Base-by-base conservation (phyloP, 1,139 yeast species). In the Eremothecium sinecaudum region DNA sequence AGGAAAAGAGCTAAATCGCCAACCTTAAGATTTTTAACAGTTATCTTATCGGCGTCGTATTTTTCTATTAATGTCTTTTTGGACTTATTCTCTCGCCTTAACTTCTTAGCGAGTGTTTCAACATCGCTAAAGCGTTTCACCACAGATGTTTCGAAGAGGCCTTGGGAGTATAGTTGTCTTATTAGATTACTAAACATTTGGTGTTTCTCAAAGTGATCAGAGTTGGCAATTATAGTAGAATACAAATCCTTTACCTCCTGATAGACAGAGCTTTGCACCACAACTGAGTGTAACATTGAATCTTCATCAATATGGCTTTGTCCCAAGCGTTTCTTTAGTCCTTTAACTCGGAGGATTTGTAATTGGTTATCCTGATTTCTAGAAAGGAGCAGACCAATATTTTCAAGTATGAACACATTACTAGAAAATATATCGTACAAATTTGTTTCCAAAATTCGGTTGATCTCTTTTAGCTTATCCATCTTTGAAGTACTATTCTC, bases 101-200 rank as follows among this genome's bases (percentile, higher is more conserved):
- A 67, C 50, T 76, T 80, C 50, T 92, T 77, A 1, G 97, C 97
- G 46, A 86, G 67, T n/a, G 79, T 76, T 56, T 90, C 97, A 33
- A 87, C 93, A 52, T 87, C 97, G 40, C 73, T 73, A 51, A 90
- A 86, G 41, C 98, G 66, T 50, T 79, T 77, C 21, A 78, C 67
- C 2, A 86, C 76, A 1, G 86, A 77, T 32, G 70, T 69, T 33
- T 76, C 67, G 48, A 79, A 75, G 37, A 79, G 63, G 24, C 66
- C 69, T 24, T 42, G 38, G 3, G 36, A 42, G 25, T 48, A 53
- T 5, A 56, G 31, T 26, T 40, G 55, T 28, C 58, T 59, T 9
- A 65, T 56, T 18, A 36, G 31, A 9, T 28, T 24, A 28, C 47
- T 38, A 6, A 46, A 34, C 4, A 41, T 37, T 23, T 48, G 36